These are phyloP conservation scores for Xylaria sp. DNA, from an alignment of 2,329 filamentous ascomycete species.

Conservation along the genomic window DNA sequence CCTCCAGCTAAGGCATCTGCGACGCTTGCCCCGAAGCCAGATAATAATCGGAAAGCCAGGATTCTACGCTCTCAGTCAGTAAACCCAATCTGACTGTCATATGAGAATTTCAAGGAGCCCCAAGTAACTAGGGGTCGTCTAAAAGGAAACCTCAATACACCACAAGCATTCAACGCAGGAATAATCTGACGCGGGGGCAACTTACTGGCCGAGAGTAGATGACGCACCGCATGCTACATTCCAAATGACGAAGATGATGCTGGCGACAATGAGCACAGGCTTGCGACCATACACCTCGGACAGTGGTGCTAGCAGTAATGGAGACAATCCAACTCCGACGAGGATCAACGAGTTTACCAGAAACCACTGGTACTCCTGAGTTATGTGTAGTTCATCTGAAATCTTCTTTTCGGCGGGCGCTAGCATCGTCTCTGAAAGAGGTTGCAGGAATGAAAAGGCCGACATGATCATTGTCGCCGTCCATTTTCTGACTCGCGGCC, in stretches of 20 bases:
- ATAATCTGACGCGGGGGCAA: not conserved
- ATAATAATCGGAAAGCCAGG: conserved; percentile 21
- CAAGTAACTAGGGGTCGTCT: not conserved
- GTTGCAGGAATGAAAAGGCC: conserved; percentile 21
- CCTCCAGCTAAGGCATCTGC: conserved; percentile 20
- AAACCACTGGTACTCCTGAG: conserved; percentile 8
- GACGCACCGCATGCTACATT: conserved; percentile 27
- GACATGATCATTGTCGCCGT: conserved; percentile 22
- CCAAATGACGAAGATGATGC: conserved; percentile 21
- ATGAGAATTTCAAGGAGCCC: not conserved
- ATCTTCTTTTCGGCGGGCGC: conserved; percentile 15
- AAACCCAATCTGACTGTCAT: too few species aligned
- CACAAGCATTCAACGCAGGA: not conserved
- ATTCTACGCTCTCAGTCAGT: not conserved
- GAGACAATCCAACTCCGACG: conserved; percentile 30
- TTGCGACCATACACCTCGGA: conserved; percentile 51
- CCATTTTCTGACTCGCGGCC: conserved; percentile 22
- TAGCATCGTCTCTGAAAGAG: conserved; percentile 22
- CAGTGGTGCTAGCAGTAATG: conserved; percentile 51
- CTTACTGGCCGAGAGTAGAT: not conserved
- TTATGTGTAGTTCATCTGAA: conserved; percentile 7
- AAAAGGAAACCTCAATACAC: not conserved
- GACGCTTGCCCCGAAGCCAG: conserved; percentile 24
- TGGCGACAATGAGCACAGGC: conserved; percentile 2
- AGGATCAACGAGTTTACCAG: conserved; percentile 23